A percentile compares a stretch with the other conserved stretches of the same genome.
phyloP scores from a whole-genome alignment of 2,329 filamentous ascomycete genomes.

The Teratosphaeria destructans region DNA sequence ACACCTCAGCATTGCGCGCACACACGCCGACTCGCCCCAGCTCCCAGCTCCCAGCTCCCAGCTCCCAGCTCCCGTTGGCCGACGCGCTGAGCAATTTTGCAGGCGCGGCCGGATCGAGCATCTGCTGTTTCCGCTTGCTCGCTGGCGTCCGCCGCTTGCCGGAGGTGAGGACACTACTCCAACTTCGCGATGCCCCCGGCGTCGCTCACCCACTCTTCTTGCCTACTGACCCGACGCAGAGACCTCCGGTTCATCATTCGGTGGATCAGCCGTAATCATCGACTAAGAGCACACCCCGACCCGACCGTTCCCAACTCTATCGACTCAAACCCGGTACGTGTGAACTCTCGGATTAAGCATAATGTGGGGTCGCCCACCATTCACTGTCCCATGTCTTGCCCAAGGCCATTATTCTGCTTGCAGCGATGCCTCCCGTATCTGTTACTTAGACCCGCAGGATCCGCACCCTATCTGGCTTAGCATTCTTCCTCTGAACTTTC shows the following conservation, averaged over 20 bases:
- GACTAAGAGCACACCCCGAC: conserved; percentile 10
- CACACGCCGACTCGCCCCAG: not conserved
- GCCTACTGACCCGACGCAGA: not conserved
- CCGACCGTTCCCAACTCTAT: conserved; percentile 20
- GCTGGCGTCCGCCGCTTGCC: not conserved
- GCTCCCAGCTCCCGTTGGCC: not conserved
- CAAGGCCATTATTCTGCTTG: not conserved
- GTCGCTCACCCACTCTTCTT: not conserved
- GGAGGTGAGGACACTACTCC: not conserved
- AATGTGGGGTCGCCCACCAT: conserved; percentile 14
- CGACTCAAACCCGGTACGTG: conserved; percentile 13
- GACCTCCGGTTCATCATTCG: not conserved
- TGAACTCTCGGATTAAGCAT: conserved; percentile 23
- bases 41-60: not conserved
- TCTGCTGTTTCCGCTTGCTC: not conserved
- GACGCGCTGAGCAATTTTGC: not conserved
- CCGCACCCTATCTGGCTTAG: not conserved
- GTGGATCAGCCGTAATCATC: not conserved
- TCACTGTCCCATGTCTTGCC: not conserved
- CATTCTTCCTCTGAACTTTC: not conserved
- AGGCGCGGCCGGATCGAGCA: not conserved
- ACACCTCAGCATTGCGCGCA: not conserved
- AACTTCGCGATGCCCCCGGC: not conserved
- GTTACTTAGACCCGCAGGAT: not conserved
- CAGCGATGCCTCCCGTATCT: not conserved